Evolutionary conservation across 2,329 filamentous ascomycete genomes (phyloP), one percentile per base, ranked within the genome.

Genomic region (Talaromyces amestolkiae): DNA sequence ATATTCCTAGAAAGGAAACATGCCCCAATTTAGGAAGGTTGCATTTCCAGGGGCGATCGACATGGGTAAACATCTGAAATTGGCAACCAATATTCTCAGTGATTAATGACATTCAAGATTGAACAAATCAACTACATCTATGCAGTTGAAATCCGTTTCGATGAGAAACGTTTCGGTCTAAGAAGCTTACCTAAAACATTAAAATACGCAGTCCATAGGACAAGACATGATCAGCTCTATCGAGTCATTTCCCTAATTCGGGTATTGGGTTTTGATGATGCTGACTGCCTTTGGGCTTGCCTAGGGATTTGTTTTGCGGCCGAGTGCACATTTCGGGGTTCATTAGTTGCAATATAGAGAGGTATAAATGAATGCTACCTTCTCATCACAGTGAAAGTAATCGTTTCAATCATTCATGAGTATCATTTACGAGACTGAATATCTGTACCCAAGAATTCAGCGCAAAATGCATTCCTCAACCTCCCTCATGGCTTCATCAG

Each of bases 1-100:
- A 63, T 63, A 63, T 63, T 63, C 61, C 61, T 33, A 56, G 43
- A 22, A 17, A 24, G 61, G 59, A 43, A 43, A 58, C n/a, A 24
- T 33, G 5, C 19, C 19, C 39, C 58, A 10, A 35, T 45, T 56
- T 56, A 56, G 53, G 53, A 56, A 56, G 53, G 53, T 56, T 56
- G 11, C 53, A 56, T 56, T 39, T 39, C n/a, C 31, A 15, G n/a
- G n/a, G 53, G n/a, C n/a, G 53, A 56, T 56, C 53, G 31, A 35
- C 51, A 35, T 54, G 51, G 31, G 27, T 35, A 35, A n/a, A 35
- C 17, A 35, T 13, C n/a, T 22, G 9, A 54, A 19, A 9, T 35
- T 35, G 31, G 2, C 2, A 13, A 54, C 3, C 9, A 35, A 19
- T 54, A 35, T 33, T 27, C 47, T 33, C 24, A 33, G 33, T 33